Evolutionary conservation across 2,329 filamentous ascomycete genomes (phyloP), one percentile per base, ranked within the genome.

Genomic region (Claviceps fusiformis): DNA sequence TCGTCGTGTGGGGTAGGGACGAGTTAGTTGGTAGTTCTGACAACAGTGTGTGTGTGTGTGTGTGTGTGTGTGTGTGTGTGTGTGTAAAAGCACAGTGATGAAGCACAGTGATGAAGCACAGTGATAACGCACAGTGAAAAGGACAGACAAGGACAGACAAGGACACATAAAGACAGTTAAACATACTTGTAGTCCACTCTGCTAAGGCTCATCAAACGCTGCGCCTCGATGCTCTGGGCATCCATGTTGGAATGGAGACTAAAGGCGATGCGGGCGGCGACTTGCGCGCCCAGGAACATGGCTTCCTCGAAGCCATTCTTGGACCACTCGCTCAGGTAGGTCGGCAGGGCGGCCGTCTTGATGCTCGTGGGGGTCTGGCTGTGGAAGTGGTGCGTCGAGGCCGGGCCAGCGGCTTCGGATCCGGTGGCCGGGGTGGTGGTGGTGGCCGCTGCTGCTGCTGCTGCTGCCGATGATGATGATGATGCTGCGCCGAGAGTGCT

Each of bases 261-360:
- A 62, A 78, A 82, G 2, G 77, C 78, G 54, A 82, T 72, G 24
- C 79, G 69, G 2, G 87, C 89, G 1, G 87, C 89, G 37, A 95
- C 86, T 70, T 95, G 89, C 2, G 89, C 87, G 11, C 91, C 91
- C 7, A 96, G 74, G 71, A 96, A 95, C 65, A 84, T 82, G 51
- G 87, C 82, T 70, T 96, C 91, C 64, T 96, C 91, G 64, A 80
- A 79, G 55, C 80, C 76, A 60, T 83, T 81, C 71, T 87, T 91
- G 66, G 89, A 89, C 89, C 90, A 96, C 69, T 95, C 91, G 11
- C 86, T 81, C 61, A 95, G 86, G 69, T 96, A 95, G 54, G 88
- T 86, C 0, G 91, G 90, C 61, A 88, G 76, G 60, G 82, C 80
- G 33, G 88, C 82, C 33, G 82, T 75, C 75, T 89, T 92, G 73